These are phyloP conservation scores for Phellopilus nigrolimitatus DNA, from an alignment of 1,284 basidiomycete genomes.

Conservation along the genomic window DNA sequence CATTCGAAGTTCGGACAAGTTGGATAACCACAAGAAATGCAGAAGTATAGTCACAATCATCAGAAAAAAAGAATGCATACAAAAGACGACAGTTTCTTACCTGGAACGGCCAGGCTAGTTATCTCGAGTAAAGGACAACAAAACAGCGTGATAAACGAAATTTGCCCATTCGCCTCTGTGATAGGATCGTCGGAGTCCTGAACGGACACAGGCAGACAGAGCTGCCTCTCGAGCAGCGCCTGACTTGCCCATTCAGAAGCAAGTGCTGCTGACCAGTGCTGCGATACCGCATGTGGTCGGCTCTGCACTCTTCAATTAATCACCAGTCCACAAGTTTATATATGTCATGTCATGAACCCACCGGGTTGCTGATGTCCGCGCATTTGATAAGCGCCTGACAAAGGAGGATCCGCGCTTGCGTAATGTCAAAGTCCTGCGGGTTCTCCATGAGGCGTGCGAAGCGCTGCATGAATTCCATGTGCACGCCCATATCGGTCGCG, in stretches of 20 bases:
- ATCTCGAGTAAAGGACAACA: constrained; percentile 79
- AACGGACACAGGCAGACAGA: constrained; percentile 73
- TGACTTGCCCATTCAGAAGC: constrained; percentile 89
- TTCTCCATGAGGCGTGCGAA: constrained; percentile 47
- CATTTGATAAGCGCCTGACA: constrained; percentile 93
- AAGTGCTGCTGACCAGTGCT: constrained; percentile 86
- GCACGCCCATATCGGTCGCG: constrained; percentile 91
- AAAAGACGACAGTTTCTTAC: constrained; percentile 37
- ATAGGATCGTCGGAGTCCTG: constrained; percentile 59
- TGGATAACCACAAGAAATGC: background rate
- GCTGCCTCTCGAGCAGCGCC: constrained; percentile 72
- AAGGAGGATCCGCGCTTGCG: constrained; percentile 61
- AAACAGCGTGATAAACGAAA: constrained; percentile 85
- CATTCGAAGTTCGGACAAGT: background rate
- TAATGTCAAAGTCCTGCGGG: constrained; percentile 33
- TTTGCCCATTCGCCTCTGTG: constrained; percentile 77
- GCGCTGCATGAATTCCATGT: constrained; percentile 76
- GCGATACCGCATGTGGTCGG: constrained; percentile 85
- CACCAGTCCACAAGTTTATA: background rate
- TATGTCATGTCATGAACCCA: constrained; percentile 39
- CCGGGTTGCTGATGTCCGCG: constrained; percentile 95
- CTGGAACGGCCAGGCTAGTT: constrained; percentile 67
- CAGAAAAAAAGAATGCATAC: background rate
- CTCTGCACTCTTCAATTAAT: constrained; percentile 44
- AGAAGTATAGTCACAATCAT: background rate